phyloP scores from a whole-genome alignment of 2,329 filamentous ascomycete genomes.

The Monilinia aucupariae region DNA sequence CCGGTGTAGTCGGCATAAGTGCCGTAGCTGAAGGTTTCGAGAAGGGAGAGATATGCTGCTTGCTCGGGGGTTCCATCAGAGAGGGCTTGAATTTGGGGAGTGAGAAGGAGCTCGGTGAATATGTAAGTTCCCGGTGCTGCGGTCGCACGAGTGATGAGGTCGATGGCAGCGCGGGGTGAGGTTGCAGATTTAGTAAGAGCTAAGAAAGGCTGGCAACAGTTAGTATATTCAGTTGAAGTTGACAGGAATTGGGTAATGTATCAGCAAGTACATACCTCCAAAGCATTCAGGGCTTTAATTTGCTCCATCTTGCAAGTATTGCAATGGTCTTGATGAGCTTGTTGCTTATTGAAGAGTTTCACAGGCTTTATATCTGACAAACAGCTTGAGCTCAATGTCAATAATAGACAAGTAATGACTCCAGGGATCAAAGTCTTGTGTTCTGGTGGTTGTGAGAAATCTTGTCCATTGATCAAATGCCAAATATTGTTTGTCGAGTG shows the following conservation, averaged over 20 bases:
- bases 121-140: slow-evolving; percentile 86
- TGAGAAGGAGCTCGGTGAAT: slow-evolving; percentile 87
- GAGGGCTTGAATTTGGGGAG: slow-evolving; percentile 72
- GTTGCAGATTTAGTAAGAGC: slow-evolving; percentile 81
- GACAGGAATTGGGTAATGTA: background rate
- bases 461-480: background rate
- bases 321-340: background rate
- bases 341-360: slow-evolving; percentile 11
- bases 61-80: slow-evolving; percentile 54
- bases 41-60: slow-evolving; percentile 58
- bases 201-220: slow-evolving; percentile 70
- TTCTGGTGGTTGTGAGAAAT: background rate
- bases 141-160: slow-evolving; percentile 82
- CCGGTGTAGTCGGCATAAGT: slow-evolving; percentile 70
- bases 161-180: slow-evolving; percentile 76
- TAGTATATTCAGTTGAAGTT: slow-evolving; percentile 30
- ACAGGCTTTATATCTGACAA: too few relatives aligned
- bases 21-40: slow-evolving; percentile 89
- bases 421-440: background rate
- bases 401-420: background rate
- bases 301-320: slow-evolving; percentile 58
- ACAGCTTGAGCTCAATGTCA: background rate
- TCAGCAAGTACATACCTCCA: slow-evolving; percentile 54
- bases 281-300: slow-evolving; percentile 57
- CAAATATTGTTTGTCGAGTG: background rate